phyloP scores from a whole-genome alignment of 805 yeast genomes.

The Wickerhamiella sergipiensis region DNA sequence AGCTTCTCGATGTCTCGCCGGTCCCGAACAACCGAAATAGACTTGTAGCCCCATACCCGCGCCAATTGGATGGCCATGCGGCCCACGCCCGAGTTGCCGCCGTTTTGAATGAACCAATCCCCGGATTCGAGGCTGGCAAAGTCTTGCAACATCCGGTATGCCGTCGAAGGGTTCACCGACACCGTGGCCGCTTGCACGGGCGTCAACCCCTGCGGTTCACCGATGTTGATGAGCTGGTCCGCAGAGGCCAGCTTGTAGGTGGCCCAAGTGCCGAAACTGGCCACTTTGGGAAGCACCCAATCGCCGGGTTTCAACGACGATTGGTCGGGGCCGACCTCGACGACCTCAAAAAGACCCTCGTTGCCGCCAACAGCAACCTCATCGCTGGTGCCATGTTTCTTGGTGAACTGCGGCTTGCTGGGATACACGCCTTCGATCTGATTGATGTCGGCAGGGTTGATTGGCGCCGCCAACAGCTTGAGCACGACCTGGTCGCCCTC shows the following conservation, averaged over 20 bases:
- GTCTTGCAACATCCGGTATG: slow-evolving; percentile 72
- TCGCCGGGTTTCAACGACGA: slow-evolving; percentile 48
- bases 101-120: slow-evolving; percentile 90
- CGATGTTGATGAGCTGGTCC: slow-evolving; percentile 43
- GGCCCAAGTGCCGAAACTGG: slow-evolving; percentile 91
- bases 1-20: slow-evolving; percentile 62
- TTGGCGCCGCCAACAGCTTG: slow-evolving; percentile 63
- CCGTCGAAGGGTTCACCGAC: slow-evolving; percentile 85
- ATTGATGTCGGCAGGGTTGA: slow-evolving; percentile 82
- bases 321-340: slow-evolving; percentile 51
- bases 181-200: slow-evolving; percentile 62
- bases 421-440: slow-evolving; percentile 84
- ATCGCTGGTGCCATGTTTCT: slow-evolving; percentile 35
- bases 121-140: slow-evolving; percentile 48
- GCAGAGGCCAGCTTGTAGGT: slow-evolving; percentile 50
- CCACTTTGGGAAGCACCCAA: slow-evolving; percentile 69
- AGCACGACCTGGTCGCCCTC: slow-evolving; percentile 35
- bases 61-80: slow-evolving; percentile 84
- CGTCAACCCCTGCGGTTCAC: slow-evolving; percentile 29
- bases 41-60: slow-evolving; percentile 60
- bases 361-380: slow-evolving; percentile 85
- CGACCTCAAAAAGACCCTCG: slow-evolving; percentile 81
- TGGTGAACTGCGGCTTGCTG: slow-evolving; percentile 46
- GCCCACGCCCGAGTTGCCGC: slow-evolving; percentile 93
- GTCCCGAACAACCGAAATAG: slow-evolving; percentile 78